Evolutionary conservation across 2,329 filamentous ascomycete genomes (phyloP).

Genomic region (Penicillium sp.): DNA sequence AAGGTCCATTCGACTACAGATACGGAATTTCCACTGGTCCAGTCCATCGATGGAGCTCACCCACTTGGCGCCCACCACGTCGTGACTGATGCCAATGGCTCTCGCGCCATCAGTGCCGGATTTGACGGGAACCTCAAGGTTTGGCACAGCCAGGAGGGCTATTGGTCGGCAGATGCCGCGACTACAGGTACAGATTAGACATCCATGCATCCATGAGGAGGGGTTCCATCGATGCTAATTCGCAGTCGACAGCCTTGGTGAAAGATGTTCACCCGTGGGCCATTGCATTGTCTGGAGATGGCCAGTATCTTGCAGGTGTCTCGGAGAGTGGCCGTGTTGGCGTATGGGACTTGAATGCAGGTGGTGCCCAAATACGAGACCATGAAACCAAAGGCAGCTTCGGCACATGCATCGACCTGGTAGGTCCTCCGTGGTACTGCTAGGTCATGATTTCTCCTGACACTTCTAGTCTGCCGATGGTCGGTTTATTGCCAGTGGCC

Average conservation of each 20-base stretch:
- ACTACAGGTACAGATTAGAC: constrained; percentile 46
- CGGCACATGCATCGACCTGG: constrained; percentile 83
- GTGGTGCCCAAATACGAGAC: constrained; percentile 70
- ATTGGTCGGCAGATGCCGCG: constrained; percentile 60
- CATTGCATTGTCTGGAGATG: constrained; percentile 81
- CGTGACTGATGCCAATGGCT: constrained; percentile 71
- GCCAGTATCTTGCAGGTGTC: constrained; percentile 82
- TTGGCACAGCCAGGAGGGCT: constrained; percentile 69
- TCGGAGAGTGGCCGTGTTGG: constrained; percentile 87
- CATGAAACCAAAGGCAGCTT: constrained; percentile 95
- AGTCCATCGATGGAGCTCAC: constrained; percentile 81
- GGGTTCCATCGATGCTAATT: constrained; percentile 11
- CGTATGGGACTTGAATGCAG: constrained; percentile 75
- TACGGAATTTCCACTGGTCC: constrained; percentile 74
- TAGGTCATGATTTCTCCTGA: constrained; percentile 7
- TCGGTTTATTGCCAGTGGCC: constrained; percentile 84
- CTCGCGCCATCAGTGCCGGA: constrained; percentile 78
- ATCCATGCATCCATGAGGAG: background rate
- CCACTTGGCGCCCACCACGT: constrained; percentile 91
- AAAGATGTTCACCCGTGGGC: constrained; percentile 80
- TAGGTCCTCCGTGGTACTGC: constrained; percentile 40
- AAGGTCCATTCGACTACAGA: constrained; percentile 78
- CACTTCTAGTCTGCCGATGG: constrained; percentile 69
- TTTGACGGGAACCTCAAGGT: constrained; percentile 89
- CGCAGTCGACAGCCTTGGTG: constrained; percentile 22